Conservation (phyloP, 116 monocot species). For the Dioscorea cayenensis region DNA sequence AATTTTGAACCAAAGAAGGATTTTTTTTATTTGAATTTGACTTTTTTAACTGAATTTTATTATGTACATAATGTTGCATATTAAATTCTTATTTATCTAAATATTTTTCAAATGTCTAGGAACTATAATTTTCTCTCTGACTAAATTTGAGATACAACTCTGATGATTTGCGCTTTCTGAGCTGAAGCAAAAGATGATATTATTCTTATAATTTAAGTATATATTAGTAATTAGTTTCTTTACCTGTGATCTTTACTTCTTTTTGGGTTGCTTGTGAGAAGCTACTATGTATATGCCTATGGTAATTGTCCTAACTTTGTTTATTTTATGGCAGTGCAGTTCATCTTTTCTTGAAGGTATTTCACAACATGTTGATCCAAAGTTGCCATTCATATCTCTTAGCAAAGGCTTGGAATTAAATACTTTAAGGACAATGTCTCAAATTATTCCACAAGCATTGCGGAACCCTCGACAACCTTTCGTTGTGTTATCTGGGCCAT, state of each 20-base stretch:
- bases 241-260: background rate
- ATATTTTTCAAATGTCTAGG: no score
- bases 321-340: conserved; percentile 83
- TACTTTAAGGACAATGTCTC: conserved; percentile 91
- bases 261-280: background rate
- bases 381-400: conserved; percentile 90
- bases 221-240: no score
- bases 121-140: no score
- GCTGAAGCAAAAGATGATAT: no score
- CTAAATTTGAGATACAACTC: no score
- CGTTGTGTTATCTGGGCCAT: conserved; percentile 85
- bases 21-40: no score
- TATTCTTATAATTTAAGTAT: no score
- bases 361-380: conserved; percentile 76
- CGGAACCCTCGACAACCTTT: conserved; percentile 85
- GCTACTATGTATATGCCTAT: conserved; percentile 2
- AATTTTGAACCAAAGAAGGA: no score
- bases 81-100: no score
- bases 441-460: conserved; percentile 83
- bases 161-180: no score
- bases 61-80: no score
- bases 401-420: conserved; percentile 94
- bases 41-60: no score
- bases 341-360: conserved; percentile 89
- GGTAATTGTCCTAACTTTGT: conserved; percentile 18